Conservation (phyloP, 2,329 filamentous ascomycete genomes). For the Ceratocystis huliohia region DNA sequence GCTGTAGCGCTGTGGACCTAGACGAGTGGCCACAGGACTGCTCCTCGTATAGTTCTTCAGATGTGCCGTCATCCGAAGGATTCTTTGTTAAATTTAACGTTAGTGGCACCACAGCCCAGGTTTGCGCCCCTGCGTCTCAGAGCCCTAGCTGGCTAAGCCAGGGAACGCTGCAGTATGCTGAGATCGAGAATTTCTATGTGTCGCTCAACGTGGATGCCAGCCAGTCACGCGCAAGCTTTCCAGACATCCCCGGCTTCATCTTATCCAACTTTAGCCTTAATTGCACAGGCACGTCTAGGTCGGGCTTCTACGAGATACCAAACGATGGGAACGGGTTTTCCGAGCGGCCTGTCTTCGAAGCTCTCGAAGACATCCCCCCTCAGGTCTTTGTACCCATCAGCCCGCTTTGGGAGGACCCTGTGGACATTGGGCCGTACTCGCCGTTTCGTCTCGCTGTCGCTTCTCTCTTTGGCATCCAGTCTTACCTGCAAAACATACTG, state of each 20-base stretch:
- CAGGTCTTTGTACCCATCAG: conserved; percentile 15
- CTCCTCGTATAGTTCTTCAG: conserved; percentile 11
- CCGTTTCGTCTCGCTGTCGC: conserved; percentile 17
- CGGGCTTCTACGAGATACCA: conserved; percentile 19
- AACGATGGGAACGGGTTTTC: conserved; percentile 10
- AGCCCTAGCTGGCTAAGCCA: conserved; percentile 10
- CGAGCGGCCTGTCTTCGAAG: conserved; percentile 9
- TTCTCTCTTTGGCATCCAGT: conserved; percentile 16
- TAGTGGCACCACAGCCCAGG: conserved; percentile 3
- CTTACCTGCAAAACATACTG: conserved; percentile 15
- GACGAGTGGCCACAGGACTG: conserved; percentile 13
- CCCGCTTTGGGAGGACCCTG: conserved; percentile 1
- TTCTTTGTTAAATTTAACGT: conserved; percentile 9
- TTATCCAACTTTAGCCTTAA: conserved; percentile 14
- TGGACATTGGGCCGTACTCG: conserved; percentile 19
- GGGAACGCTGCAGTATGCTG: conserved; percentile 11
- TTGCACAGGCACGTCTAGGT: conserved; percentile 11
- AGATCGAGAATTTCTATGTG: conserved; percentile 13
- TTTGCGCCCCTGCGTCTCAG: conserved; percentile 14
- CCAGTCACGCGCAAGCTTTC: not conserved
- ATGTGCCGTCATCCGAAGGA: conserved; percentile 11
- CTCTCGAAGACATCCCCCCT: not conserved
- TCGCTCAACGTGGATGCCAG: not conserved
- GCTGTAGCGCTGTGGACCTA: conserved; percentile 9
- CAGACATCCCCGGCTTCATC: conserved; percentile 12